Conservation (phyloP, 306 rosid species). For the Trichosanthes truncata region DNA sequence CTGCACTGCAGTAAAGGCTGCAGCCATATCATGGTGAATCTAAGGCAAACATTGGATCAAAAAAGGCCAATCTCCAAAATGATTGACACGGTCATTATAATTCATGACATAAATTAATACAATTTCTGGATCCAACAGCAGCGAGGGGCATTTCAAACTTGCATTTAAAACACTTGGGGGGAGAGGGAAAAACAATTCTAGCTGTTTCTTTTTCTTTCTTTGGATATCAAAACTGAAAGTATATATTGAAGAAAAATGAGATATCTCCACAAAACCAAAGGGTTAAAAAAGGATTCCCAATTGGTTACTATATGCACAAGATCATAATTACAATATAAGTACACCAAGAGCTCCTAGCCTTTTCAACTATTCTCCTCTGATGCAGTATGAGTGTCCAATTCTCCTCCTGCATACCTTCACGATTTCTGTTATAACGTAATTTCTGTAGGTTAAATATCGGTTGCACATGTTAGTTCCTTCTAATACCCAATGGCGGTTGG, state of each 20-base stretch:
- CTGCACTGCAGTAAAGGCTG: background rate
- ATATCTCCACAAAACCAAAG: background rate
- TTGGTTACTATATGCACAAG: no score
- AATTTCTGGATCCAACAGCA: background rate
- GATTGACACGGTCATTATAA: background rate
- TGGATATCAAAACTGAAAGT: background rate
- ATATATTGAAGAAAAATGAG: background rate
- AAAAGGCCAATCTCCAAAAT: background rate
- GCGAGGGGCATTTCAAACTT: background rate
- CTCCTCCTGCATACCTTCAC: background rate
- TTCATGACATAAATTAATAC: background rate
- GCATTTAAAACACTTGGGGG: background rate
- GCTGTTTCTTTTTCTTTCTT: background rate
- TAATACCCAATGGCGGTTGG: background rate
- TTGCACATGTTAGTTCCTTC: background rate
- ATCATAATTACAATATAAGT: no score
- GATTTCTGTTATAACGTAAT: background rate
- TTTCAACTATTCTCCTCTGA: background rate
- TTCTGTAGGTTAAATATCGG: background rate
- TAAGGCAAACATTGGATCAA: background rate
- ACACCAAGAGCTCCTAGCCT: background rate
- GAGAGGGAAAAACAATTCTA: no score
- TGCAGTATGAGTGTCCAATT: background rate
- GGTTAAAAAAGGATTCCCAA: background rate
- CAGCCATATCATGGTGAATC: background rate